Evolutionary conservation across 2,329 filamentous ascomycete species (phyloP), one percentile per base, ranked within the genome.

Genomic region (Talaromyces pinophilus): DNA sequence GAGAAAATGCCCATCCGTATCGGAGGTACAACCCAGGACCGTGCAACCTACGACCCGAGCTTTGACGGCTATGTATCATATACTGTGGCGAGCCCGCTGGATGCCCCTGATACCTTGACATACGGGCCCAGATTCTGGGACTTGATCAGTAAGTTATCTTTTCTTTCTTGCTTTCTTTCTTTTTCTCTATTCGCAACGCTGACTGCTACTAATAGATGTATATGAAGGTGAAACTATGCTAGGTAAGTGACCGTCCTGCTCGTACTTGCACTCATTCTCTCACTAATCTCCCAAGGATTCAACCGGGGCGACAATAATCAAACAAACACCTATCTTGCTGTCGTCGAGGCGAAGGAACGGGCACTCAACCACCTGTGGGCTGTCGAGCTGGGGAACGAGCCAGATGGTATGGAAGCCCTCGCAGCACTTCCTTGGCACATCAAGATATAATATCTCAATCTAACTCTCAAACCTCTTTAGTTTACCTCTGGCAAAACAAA

Each of bases 41-140:
- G 54, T 15, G 54, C 54, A 17, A 59, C 54, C 3, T 59, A 59
- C 54, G 54, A 59, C 30, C 54, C 54, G 54, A 59, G n/a, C 54
- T 59, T 59, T 40, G 28, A 59, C 33, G 54, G 54, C 54, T 59
- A 59, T 59, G 33, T 59, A 10, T 59, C 54, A 35, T 59, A 59
- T 40, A 59, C 28, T 40, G 54, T 59, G 28, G 54, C 54, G 6
- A 59, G 17, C n/a, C 54, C 54, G n/a, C 54, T 59, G 2, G 54
- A 59, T 59, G 54, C 54, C 28, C 52, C 54, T 15, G 19, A 40
- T 40, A 38, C 54, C 54, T 40, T 59, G 33, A 59, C n/a, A 35
- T 59, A 59, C 54, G 54, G 54, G 30, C 54, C 54, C 6, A 40
- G 28, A 35, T 59, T 59, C 28, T 59, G 54, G 54, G 30, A 59